Evolutionary conservation across 805 yeast genomes (phyloP).

Genomic region (Metschnikowia baotianmanensis): DNA sequence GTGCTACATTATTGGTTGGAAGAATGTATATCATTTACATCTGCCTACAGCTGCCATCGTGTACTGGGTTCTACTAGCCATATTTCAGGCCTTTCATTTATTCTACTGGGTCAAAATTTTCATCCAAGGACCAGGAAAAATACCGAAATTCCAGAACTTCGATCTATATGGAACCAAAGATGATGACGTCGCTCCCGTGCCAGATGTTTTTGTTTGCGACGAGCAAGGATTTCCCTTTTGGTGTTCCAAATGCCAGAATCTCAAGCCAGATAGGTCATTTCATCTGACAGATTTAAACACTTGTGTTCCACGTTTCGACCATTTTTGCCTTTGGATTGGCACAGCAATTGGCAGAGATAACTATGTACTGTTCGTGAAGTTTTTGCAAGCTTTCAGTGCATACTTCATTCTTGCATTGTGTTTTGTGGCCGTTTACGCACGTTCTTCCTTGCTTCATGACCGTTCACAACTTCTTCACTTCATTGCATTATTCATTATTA

Average conservation of each 20-base stretch:
- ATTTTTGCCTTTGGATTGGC: conserved; percentile 79
- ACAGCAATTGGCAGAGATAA: conserved; percentile 67
- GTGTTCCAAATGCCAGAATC: conserved; percentile 64
- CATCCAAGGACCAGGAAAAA: conserved; percentile 57
- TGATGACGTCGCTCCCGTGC: conserved; percentile 39
- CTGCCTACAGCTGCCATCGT: conserved; percentile 15
- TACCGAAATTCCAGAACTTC: conserved; percentile 37
- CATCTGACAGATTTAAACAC: conserved; percentile 56
- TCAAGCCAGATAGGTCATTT: conserved; percentile 67
- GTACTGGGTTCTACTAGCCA: conserved; percentile 15
- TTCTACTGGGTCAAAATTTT: conserved; percentile 46
- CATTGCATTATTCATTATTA: conserved; percentile 44
- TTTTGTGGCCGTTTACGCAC: conserved; percentile 26
- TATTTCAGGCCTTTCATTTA: conserved; percentile 7
- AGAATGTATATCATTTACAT: conserved; percentile 9
- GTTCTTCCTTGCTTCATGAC: conserved; percentile 20
- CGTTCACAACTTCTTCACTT: conserved; percentile 44
- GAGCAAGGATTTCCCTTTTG: conserved; percentile 71
- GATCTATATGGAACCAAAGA: conserved; percentile 24
- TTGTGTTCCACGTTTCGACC: conserved; percentile 80
- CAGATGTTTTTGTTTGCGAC: conserved; percentile 66
- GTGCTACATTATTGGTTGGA: conserved; percentile 16
- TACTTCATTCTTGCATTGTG: conserved; percentile 31
- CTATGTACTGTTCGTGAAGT: conserved; percentile 57
- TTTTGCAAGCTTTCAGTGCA: conserved; percentile 36